These are phyloP conservation scores for Sequoia sempervirens DNA, from an alignment of 75 land plant species.

Conservation along the genomic window DNA sequence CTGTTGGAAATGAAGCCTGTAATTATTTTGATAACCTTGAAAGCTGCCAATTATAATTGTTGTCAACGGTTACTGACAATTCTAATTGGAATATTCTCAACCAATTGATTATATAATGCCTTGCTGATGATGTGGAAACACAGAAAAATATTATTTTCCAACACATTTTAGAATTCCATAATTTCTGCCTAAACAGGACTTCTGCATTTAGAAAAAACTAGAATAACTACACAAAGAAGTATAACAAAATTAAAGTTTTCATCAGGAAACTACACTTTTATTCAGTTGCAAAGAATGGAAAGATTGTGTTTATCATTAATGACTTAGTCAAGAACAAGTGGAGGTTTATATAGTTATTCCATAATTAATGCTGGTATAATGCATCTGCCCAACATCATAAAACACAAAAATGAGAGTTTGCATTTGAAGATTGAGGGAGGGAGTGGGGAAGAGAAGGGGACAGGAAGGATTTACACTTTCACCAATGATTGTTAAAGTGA, in stretches of 20 bases:
- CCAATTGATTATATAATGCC: neutral
- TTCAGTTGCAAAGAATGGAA: neutral
- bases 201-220: neutral
- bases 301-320: neutral
- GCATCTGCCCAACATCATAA: neutral
- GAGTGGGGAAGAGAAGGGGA: neutral
- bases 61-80: neutral
- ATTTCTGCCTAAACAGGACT: neutral
- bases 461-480: neutral
- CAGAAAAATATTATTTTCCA: neutral
- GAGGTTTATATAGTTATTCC: neutral
- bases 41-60: neutral
- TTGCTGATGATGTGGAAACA: neutral
- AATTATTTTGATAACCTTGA: neutral
- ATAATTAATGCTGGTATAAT: neutral
- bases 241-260: neutral
- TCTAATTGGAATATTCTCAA: neutral
- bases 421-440: neutral
- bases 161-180: neutral
- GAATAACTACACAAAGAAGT: neutral
- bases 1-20: neutral
- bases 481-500: neutral
- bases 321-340: neutral
- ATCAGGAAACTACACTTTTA: neutral
- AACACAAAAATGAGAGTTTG: neutral